Percentiles rank a stretch among this genome's conserved stretches.
Conservation (phyloP, 2,329 filamentous ascomycete species). For the Ophidiomyces ophidiicola region DNA sequence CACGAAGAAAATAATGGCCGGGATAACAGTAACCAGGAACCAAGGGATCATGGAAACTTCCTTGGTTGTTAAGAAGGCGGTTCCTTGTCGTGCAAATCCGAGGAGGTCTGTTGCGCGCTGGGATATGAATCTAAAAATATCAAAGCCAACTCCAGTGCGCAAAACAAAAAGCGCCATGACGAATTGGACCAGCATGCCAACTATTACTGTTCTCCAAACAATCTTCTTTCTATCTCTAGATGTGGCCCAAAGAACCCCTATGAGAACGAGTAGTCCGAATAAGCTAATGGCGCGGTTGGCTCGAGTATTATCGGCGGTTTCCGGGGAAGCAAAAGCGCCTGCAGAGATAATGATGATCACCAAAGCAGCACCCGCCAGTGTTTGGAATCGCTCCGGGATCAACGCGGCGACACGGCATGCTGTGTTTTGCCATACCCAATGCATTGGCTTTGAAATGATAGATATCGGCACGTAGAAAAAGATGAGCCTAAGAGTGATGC, state of each 20-base stretch:
- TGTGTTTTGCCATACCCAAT: slow-evolving; percentile 55
- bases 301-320: slow-evolving; percentile 63
- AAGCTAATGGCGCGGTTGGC: slow-evolving; percentile 69
- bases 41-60: slow-evolving; percentile 38
- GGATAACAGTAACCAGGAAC: slow-evolving; percentile 72
- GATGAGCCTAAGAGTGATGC: slow-evolving; percentile 59
- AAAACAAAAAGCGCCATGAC: slow-evolving; percentile 80
- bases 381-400: slow-evolving; percentile 55
- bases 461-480: slow-evolving; percentile 60
- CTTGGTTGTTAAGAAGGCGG: slow-evolving; percentile 54
- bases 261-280: slow-evolving; percentile 62
- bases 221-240: slow-evolving; percentile 54
- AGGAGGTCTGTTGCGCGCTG: slow-evolving; percentile 60
- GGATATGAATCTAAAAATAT: slow-evolving; percentile 86
- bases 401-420: slow-evolving; percentile 45
- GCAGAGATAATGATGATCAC: slow-evolving; percentile 64
- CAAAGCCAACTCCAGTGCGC: slow-evolving; percentile 65
- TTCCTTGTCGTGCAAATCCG: slow-evolving; percentile 61
- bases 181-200: slow-evolving; percentile 80
- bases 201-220: slow-evolving; percentile 67
- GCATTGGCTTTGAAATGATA: slow-evolving; percentile 54
- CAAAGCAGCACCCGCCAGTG: slow-evolving; percentile 49
- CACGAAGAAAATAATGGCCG: slow-evolving; percentile 93
- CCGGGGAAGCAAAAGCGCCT: slow-evolving; percentile 61
- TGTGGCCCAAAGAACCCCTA: slow-evolving; percentile 55